Base-by-base conservation (phyloP, 371 early-diverging fungal genomes). In the Mortierella sp. region DNA sequence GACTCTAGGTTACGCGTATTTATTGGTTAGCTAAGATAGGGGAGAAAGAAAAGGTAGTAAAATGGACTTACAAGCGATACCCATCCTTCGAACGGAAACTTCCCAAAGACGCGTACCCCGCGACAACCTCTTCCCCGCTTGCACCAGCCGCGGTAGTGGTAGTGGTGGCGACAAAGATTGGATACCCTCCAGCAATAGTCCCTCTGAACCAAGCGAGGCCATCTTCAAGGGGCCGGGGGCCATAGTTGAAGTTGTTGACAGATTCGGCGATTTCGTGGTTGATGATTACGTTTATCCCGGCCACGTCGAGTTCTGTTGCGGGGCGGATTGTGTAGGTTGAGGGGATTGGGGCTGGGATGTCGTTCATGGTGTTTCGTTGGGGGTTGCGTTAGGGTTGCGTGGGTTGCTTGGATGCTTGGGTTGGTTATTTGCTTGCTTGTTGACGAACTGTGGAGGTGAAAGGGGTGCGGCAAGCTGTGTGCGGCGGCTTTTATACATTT, bases 201-300 rank as follows among this genome's bases (percentile, higher is more conserved):
- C 19, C 51, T 5, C 59, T 53, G 67, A 72, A 71, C 77, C 77
- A 77, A n/a, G 44, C 51, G 9, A 77, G 37, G 19, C 40, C 71
- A 24, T 61, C 72, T 31, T 71, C 51, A 13, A 51, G 53, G 3
- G 77, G 64, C 0, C 77, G 71, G 13, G 57, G 53, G 24, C 48
- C 57, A 59, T 77, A 77, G 72, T 77, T 72, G 54, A 77, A 77
- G 72, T 77, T 77, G 77, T 57, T 72, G 72, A 77, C 40, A 8
- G 77, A 72, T 31, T 24, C n/a, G 46, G 21, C 77, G 51, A 77
- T 64, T 51, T 77, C 77, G 43, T 77, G 71, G 77, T 77, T 77
- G 54, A 77, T 64, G 21, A 77, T 77, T 2, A 3, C 77, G 31
- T 77, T 77, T 72, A 77, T 77, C 72, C 26, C 57, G 51, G 37